Base-by-base conservation (phyloP, 1,284 basidiomycete genomes). In the Apiotrichum brassicae region DNA sequence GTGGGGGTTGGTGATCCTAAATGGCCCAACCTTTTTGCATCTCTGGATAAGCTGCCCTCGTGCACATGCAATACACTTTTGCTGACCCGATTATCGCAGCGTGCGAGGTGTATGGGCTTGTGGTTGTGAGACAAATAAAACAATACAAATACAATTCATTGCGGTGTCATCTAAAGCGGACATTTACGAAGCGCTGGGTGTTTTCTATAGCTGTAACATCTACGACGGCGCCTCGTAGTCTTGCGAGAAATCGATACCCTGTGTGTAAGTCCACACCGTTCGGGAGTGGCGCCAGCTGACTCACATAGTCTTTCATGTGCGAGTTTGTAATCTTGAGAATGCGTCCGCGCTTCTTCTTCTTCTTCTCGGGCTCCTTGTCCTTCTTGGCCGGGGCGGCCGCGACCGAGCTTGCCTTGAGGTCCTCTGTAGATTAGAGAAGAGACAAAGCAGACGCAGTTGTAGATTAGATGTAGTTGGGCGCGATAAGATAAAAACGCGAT, bases 211-310 rank as follows among this genome's bases (percentile, higher is more conserved):
- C n/a, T n/a, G n/a, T n/a, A n/a, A 43, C 26, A 16, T 12, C 24
- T 43, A 62, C 26, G 56, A 40, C 28, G 61, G 58, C 26, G 54
- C 53, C 43, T 66, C 67, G 54, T 70, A 74, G 49, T 74, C 72
- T 51, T 70, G 60, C n/a, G 68, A 65, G 36, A 74, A 68, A 54
- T 72, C 70, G 59, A 72, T 68, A 26, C 70, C 72, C 70, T 70
- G 43, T 4, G 22, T n/a, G 8, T 18, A 7, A 22, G 32, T 26
- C 28, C 28, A 30, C 28, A 30, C 28, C 28, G 28, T 14, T 16
- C 18, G 28, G n/a, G 4, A 20, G 11, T 3, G 36, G 22, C 6
- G n/a, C n/a, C n/a, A n/a, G n/a, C n/a, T n/a, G n/a, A 64, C 67
- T 48, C 40, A 70, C 71, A 48, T 62, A 57, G 22, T 57, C 64